Percentiles rank a stretch among this genome's conserved stretches.
Evolutionary conservation across 2,329 filamentous ascomycete species (phyloP).

Genomic region (Metarhizium album): DNA sequence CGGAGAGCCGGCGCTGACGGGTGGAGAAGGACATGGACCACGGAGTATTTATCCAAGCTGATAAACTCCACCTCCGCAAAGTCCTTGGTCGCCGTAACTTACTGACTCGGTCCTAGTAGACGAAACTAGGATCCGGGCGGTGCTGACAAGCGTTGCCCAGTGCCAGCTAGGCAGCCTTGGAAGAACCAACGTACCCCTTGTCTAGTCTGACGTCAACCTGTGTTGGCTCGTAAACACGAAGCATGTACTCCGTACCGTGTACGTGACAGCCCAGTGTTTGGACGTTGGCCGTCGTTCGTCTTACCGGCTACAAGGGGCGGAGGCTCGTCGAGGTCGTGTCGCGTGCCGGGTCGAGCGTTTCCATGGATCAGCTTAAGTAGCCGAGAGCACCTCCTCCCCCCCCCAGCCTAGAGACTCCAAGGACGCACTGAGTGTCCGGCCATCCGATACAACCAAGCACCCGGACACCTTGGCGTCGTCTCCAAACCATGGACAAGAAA

Average conservation of each 20-base stretch:
- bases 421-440: too few relatives aligned
- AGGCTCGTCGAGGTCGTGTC: too few relatives aligned
- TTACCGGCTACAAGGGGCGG: not conserved
- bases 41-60: too few relatives aligned
- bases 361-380: too few relatives aligned
- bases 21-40: not conserved
- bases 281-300: too few relatives aligned
- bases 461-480: not conserved
- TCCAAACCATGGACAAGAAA: constrained; percentile 9
- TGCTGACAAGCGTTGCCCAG: not conserved
- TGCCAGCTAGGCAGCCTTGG: too few relatives aligned
- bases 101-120: not conserved
- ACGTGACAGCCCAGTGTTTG: not conserved
- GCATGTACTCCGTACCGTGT: not conserved
- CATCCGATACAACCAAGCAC: too few relatives aligned
- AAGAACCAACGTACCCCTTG: not conserved
- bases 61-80: not conserved
- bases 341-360: too few relatives aligned
- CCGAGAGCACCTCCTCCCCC: too few relatives aligned
- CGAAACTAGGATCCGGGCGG: not conserved
- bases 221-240: not conserved
- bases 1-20: not conserved
- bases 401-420: too few relatives aligned
- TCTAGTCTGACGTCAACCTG: not conserved
- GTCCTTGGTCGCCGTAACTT: not conserved